A percentile compares a stretch with the other conserved stretches of the same genome.
Evolutionary conservation across 2,329 filamentous ascomycete genomes (phyloP).

Genomic region (Tolypocladium album): DNA sequence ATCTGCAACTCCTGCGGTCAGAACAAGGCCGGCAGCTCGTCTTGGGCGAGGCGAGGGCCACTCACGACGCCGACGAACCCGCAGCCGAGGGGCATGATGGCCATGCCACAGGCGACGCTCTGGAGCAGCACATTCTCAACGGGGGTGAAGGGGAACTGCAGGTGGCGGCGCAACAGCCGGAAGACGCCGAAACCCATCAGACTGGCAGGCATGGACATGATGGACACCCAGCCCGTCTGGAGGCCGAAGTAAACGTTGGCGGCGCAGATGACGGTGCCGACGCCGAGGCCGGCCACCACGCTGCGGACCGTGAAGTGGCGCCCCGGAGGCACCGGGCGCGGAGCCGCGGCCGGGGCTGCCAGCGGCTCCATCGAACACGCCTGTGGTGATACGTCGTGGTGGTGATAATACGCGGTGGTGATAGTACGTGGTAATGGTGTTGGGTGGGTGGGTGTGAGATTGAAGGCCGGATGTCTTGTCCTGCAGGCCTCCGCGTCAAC

Average conservation of each 20-base stretch:
- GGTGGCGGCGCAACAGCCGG: slow-evolving; percentile 60
- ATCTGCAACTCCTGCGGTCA: slow-evolving; percentile 33
- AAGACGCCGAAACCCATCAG: slow-evolving; percentile 94
- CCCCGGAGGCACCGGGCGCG: slow-evolving; percentile 20
- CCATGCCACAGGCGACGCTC: slow-evolving; percentile 88
- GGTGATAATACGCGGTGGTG: neutral
- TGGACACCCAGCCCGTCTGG: slow-evolving; percentile 63
- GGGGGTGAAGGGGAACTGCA: slow-evolving; percentile 76
- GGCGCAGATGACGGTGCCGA: slow-evolving; percentile 87
- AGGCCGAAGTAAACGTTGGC: slow-evolving; percentile 99
- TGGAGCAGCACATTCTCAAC: slow-evolving; percentile 96
- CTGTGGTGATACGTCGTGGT: neutral
- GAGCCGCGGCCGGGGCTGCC: slow-evolving; percentile 7
- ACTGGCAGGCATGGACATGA: slow-evolving; percentile 95
- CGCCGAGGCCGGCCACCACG: slow-evolving; percentile 65
- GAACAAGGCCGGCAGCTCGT: neutral
- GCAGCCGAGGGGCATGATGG: slow-evolving; percentile 91
- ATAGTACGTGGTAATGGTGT: no score
- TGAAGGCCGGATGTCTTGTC: neutral
- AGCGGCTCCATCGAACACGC: neutral
- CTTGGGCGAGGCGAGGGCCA: slow-evolving; percentile 4
- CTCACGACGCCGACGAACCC: slow-evolving; percentile 81
- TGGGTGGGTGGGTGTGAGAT: neutral
- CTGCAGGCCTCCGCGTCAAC: neutral
- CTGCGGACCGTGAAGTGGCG: slow-evolving; percentile 80